Evolutionary conservation across 345 rosid genomes (phyloP), one percentile per base, ranked within the genome.

Genomic region (Odontarrhena argentea): DNA sequence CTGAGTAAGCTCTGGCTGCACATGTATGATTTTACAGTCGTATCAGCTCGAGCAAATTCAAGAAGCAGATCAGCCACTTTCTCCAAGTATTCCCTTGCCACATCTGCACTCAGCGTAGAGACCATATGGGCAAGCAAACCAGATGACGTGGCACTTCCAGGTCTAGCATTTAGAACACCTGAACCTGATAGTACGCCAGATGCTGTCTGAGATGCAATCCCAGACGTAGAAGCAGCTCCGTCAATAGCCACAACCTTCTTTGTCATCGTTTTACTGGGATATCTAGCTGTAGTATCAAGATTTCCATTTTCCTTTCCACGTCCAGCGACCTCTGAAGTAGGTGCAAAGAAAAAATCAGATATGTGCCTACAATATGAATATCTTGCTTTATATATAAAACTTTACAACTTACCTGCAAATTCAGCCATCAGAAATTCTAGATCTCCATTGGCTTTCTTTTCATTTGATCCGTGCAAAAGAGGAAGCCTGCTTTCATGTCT

Each of bases 111-210:
- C 74, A 85, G 75, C 8, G 97, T 82, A 13, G 94, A 91, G 65
- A 89, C 90, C 96, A 94, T 85, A 74, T 88, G 95, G 69, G 88
- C 84, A 36, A 95, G 93, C 68, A 89, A 77, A 38, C 99, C 96
- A 42, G 96, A 89, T 66, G 99, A 95, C 63, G 99, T 87, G 41
- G 97, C 84, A 77, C 99, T 87, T 75, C 97, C 97, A 7, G 93
- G 87, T 78, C 96, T 91, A 74, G 97, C 98, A 84, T 87, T 90
- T 78, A 93, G 67, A 76, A 93, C 92, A 55, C 98, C 98, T 5
- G 98, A 93, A 76, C 98, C 98, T 76, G 98, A 93, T 40, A 93
- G 78, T 44, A 90, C 92, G 47, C 98, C 97, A 6, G 98, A 93
- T 53, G 96, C 89, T 44, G 95, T 85, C 79, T 86, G 98, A 68